Conservation (phyloP, 2,329 filamentous ascomycete species). For the Fusarium sp. region DNA sequence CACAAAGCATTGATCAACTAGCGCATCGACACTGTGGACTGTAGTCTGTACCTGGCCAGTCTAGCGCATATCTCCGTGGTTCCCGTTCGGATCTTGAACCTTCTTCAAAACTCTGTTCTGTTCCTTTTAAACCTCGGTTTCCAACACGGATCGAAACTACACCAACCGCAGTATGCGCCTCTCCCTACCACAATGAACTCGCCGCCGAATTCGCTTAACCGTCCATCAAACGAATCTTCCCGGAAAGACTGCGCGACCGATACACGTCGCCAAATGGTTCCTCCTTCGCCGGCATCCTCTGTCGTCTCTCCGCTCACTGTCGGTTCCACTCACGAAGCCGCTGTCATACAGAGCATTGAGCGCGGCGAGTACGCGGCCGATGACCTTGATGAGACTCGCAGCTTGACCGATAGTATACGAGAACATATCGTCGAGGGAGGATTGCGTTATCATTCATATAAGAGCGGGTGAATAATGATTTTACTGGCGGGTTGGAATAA, state of each 20-base stretch:
- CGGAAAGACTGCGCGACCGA: neutral
- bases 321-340: conserved; percentile 46
- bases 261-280: conserved; percentile 22
- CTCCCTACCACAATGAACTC: conserved; percentile 39
- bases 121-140: neutral
- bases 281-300: conserved; percentile 46
- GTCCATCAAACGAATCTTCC: conserved; percentile 5
- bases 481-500: neutral
- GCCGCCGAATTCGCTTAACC: conserved; percentile 39
- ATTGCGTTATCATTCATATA: conserved; percentile 50
- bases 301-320: conserved; percentile 47
- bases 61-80: conserved; percentile 12
- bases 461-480: neutral
- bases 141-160: neutral
- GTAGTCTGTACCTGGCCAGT: neutral
- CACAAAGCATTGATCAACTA: conserved; percentile 18
- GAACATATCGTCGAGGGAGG: conserved; percentile 57
- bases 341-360: conserved; percentile 49
- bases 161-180: conserved; percentile 17
- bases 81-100: neutral
- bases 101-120: neutral
- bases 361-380: conserved; percentile 46
- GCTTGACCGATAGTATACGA: conserved; percentile 56
- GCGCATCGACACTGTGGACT: neutral
- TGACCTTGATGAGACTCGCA: conserved; percentile 52